Base-by-base conservation (phyloP, 2,329 filamentous ascomycete genomes). In the Leptographium procerum region DNA sequence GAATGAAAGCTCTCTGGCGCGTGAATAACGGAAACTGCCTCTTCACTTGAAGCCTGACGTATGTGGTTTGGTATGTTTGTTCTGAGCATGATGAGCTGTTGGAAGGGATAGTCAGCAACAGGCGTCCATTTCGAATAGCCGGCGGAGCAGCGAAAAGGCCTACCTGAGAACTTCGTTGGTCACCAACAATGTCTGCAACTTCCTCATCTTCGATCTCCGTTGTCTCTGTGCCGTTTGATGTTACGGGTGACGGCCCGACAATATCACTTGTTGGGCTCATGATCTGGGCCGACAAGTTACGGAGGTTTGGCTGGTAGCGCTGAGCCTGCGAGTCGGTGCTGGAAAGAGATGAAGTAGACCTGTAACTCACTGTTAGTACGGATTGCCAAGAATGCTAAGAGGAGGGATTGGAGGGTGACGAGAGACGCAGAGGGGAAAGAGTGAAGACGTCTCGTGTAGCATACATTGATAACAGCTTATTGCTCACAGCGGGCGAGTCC, bases 1-100 rank as follows among this genome's bases (percentile, higher is more conserved):
- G 82, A 82, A 58, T 83, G 81, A 71, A 94, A 96, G 61, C 87
- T 89, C 63, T 89, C 80, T 0, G 91, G 91, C 19, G 89, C 89
- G 76, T 96, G 91, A 64, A 96, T 96, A 57, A 95, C 91, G 1
- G 91, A 96, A 57, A 89, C 81, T 28, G 90, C 86, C 64, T 91
- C 89, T 64, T 95, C 89, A 61, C 84, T 85, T 28, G 80, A 80
- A 57, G 75, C 73, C 56, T 79, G 77, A 68, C 84, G 75, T 69
- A 86, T 66, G 60, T 77, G 74, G 48, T 83, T 81, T 3, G 82
- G 72, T 11, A 86, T 66, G 61, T 78, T 80, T 5, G 83, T 86
- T 56, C 73, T 75, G 19, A 84, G 70, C 73, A 80, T 77, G 58
- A 77, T 70, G 51, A 79, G 69, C 77, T 81, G 61, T 19, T 29